A percentile compares a stretch with the other conserved stretches of the same genome.
Conservation (phyloP, 176 grass and related monocot species). For the Lolium multiflorum region DNA sequence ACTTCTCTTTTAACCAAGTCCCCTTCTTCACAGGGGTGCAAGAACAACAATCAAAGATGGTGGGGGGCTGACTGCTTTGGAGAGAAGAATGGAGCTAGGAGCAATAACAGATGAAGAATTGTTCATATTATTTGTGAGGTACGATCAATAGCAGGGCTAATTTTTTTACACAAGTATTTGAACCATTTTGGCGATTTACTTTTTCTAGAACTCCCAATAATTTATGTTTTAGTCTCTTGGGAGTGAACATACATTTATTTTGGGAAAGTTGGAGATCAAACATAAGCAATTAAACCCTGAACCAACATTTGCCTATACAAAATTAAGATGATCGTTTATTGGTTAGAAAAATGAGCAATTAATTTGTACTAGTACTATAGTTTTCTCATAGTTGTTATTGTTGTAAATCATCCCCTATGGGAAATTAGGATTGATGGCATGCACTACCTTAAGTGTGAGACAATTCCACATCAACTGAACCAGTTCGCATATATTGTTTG, state of each 20-base stretch:
- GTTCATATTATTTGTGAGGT: slow-evolving; percentile 90
- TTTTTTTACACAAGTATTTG: slow-evolving; percentile 20
- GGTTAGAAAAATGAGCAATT: neutral
- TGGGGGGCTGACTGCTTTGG: slow-evolving; percentile 82
- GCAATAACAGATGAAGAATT: slow-evolving; percentile 95
- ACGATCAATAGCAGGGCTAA: neutral
- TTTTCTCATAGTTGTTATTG: slow-evolving; percentile 23
- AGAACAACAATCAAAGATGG: slow-evolving; percentile 86
- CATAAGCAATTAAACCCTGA: neutral
- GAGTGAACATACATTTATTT: slow-evolving; percentile 20
- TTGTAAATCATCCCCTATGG: neutral
- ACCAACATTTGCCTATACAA: neutral
- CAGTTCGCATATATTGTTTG: neutral
- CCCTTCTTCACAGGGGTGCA: slow-evolving; percentile 65
- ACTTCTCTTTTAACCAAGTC: slow-evolving; percentile 10
- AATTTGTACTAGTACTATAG: neutral
- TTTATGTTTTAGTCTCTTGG: slow-evolving; percentile 2
- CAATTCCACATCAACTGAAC: neutral
- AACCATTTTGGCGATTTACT: neutral
- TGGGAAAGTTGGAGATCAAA: neutral
- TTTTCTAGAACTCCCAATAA: neutral
- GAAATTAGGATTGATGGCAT: neutral
- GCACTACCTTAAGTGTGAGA: neutral
- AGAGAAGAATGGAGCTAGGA: slow-evolving; percentile 98
- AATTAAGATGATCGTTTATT: neutral